A percentile compares a stretch with the other conserved stretches of the same genome.
These are phyloP conservation scores for Sordariomycetes sp. DNA, from an alignment of 2,329 filamentous ascomycete genomes.

Conservation along the genomic window DNA sequence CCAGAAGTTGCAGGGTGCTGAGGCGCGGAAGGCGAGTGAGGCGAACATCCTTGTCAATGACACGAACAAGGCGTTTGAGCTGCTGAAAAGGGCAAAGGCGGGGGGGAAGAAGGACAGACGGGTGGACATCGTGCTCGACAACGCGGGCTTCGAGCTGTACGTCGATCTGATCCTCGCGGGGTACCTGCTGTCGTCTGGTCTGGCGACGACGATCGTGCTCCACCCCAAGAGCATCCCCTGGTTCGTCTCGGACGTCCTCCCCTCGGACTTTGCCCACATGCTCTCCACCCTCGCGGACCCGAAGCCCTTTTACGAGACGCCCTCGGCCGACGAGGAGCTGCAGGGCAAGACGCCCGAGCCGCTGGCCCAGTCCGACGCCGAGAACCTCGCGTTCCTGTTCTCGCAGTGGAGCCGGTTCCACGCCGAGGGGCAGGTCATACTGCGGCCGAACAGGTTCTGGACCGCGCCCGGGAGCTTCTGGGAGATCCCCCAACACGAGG, in stretches of 20 bases:
- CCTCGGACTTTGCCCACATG: constrained; percentile 71
- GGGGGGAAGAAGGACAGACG: constrained; percentile 54
- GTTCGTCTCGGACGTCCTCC: constrained; percentile 95
- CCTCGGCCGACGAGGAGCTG: constrained; percentile 51
- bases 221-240: constrained; percentile 93
- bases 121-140: constrained; percentile 92
- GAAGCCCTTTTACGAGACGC: constrained; percentile 63
- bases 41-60: constrained; percentile 90
- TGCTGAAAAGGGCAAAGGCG: constrained; percentile 51
- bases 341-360: constrained; percentile 43
- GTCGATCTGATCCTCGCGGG: constrained; percentile 88
- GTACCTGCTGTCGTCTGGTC: constrained; percentile 70
- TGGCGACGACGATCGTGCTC: constrained; percentile 77
- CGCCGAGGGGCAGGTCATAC: constrained; percentile 66
- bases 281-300: constrained; percentile 69
- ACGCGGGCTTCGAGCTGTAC: constrained; percentile 93
- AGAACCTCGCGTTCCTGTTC: constrained; percentile 65
- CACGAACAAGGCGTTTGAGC: constrained; percentile 56
- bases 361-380: constrained; percentile 53
- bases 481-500: constrained; percentile 60
- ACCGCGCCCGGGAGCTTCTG: constrained; percentile 80
- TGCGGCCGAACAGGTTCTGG: constrained; percentile 86
- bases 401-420: constrained; percentile 69
- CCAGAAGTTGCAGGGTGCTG: constrained; percentile 83
- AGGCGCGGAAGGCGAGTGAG: constrained; percentile 75